These are phyloP conservation scores for Fraxinus velutina DNA, from an alignment of 305 asterid genomes.

Conservation along the genomic window DNA sequence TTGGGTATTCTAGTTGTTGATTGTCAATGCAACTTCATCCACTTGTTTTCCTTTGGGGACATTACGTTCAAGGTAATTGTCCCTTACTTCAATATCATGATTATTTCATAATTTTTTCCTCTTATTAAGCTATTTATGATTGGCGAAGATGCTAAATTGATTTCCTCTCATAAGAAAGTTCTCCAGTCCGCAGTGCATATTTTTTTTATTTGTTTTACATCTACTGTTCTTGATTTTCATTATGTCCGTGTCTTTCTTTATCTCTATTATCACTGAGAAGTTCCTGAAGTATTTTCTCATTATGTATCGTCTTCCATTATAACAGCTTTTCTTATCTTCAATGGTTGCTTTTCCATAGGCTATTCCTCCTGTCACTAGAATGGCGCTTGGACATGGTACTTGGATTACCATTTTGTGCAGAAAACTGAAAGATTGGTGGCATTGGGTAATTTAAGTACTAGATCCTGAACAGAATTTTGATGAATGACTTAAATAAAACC, in stretches of 20 bases:
- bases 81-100: not conserved
- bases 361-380: constrained; percentile 91
- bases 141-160: constrained; percentile 6
- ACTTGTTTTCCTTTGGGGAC: not conserved
- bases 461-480: constrained; percentile 8
- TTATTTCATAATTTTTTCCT: not conserved
- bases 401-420: constrained; percentile 94
- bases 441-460: constrained; percentile 61
- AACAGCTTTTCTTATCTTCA: constrained; percentile 2
- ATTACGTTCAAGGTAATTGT: not conserved
- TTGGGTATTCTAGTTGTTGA: not conserved
- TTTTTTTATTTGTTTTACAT: not conserved
- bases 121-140: not conserved
- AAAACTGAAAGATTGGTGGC: constrained; percentile 98
- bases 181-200: not conserved
- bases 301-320: not conserved
- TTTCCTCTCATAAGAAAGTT: not conserved
- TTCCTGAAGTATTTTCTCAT: not conserved
- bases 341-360: constrained; percentile 44
- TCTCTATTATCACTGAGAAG: not conserved
- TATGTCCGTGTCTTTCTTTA: not conserved
- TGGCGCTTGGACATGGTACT: constrained; percentile 82
- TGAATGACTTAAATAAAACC: constrained; percentile 1
- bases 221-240: not conserved
- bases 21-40: not conserved